Base-by-base conservation (phyloP, 2,329 filamentous ascomycete genomes). In the Calonectria ilicicola region DNA sequence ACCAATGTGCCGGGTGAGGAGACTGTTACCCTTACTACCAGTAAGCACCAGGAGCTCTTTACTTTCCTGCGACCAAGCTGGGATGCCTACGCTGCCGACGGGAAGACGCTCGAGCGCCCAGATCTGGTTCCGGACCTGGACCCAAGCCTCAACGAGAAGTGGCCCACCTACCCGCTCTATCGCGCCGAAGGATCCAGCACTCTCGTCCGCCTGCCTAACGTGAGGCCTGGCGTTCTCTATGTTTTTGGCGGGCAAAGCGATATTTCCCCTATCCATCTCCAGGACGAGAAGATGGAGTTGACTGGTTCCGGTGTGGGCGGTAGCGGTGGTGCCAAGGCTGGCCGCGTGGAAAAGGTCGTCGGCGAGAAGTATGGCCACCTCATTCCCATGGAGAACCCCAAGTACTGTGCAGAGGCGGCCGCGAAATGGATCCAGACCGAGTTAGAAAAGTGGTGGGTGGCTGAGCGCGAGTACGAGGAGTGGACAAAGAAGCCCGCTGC, bases 41-140 rank as follows among this genome's bases (percentile, higher is more conserved):
- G 95, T 0, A 95, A 96, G 79, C 94, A 98, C 82, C 95, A 98
- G 46, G 84, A 85, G 85, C 93, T 97, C 69, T 93, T 95, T 80
- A 95, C 92, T 1, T 97, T 93, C 81, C 84, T 94, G 75, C 89
- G 93, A 0, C 90, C 92, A 0, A 89, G 90, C 71, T 91, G 84
- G 81, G 83, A 85, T 9, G 86, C 86, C 74, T 82, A 85, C 62
- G 83, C 85, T 72, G 65, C 79, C 0, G 75, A 83, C 5, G 86
- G 85, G 23, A 81, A 82, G 15, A 77, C 74, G 2, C 72, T 89
- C 35, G 72, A 89, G 9, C 81, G 87, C 68, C 83, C 81, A 0
- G 79, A 83, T 56, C 80, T 82, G 42, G 76, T 88, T 4, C 87
- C 85, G 2, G 89, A 92, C 76, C 81, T 88, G 17, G 84, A 87